Evolutionary conservation across 805 yeast species (phyloP).

Genomic region (Myxozyma vanderwaltii): DNA sequence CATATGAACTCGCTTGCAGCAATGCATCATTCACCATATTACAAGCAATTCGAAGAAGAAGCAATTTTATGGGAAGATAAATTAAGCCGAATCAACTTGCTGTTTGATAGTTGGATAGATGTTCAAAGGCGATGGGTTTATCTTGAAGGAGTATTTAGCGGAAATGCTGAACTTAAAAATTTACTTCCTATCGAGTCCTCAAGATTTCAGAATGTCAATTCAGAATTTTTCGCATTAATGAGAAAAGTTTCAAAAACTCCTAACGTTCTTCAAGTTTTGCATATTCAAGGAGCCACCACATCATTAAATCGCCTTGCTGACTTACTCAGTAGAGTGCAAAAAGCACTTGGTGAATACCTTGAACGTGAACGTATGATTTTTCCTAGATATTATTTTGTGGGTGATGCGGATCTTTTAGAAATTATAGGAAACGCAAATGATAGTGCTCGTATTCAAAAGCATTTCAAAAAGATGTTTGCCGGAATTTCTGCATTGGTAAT

Average conservation of each 20-base stretch:
- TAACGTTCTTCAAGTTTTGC: conserved; percentile 55
- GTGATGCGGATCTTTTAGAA: conserved; percentile 86
- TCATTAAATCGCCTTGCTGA: conserved; percentile 56
- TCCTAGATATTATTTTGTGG: conserved; percentile 83
- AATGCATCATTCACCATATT: conserved; percentile 71
- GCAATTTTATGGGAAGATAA: conserved; percentile 57
- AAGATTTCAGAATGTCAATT: conserved; percentile 62
- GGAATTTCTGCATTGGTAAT: conserved; percentile 55
- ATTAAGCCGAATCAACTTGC: conserved; percentile 52
- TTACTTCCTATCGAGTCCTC: conserved; percentile 70
- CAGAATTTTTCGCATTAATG: conserved; percentile 59
- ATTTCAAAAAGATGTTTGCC: conserved; percentile 69
- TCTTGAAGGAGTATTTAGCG: conserved; percentile 70
- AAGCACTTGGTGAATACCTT: conserved; percentile 72
- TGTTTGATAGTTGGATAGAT: conserved; percentile 75
- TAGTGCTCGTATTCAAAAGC: conserved; percentile 53
- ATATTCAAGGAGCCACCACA: conserved; percentile 52
- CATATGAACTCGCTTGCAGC: conserved; percentile 65
- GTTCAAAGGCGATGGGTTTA: conserved; percentile 89
- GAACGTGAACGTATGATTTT: conserved; percentile 76
- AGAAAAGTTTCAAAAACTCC: conserved; percentile 53
- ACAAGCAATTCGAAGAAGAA: conserved; percentile 59
- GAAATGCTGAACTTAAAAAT: conserved; percentile 58
- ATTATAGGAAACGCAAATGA: conserved; percentile 68
- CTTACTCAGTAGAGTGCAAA: conserved; percentile 59